Evolutionary conservation across 805 yeast species (phyloP).

Genomic region (Yarrowia sp.): DNA sequence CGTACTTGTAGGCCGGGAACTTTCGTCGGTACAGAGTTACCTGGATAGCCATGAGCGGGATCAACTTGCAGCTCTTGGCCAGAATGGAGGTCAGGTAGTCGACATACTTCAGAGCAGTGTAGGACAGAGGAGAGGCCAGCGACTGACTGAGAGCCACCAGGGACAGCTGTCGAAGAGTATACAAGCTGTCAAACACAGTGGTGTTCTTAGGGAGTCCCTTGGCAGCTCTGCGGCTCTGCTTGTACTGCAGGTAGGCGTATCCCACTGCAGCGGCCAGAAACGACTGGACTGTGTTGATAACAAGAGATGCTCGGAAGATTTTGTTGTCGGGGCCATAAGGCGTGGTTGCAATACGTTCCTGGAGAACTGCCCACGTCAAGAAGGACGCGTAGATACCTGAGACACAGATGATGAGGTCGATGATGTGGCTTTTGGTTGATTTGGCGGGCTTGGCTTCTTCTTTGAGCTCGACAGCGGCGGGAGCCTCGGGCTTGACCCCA

Average conservation of each 20-base stretch:
- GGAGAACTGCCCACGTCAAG: slow-evolving; percentile 87
- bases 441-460: neutral
- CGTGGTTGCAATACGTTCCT: slow-evolving; percentile 79
- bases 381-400: slow-evolving; percentile 82
- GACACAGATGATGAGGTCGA: slow-evolving; percentile 39
- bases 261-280: slow-evolving; percentile 71
- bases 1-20: slow-evolving; percentile 73
- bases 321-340: slow-evolving; percentile 59
- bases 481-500: neutral
- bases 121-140: slow-evolving; percentile 78
- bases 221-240: slow-evolving; percentile 30
- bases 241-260: slow-evolving; percentile 48
- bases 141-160: slow-evolving; percentile 57
- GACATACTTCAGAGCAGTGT: slow-evolving; percentile 73
- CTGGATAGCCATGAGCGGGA: slow-evolving; percentile 92
- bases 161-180: neutral
- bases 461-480: neutral
- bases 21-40: slow-evolving; percentile 61
- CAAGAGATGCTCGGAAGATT: slow-evolving; percentile 70
- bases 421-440: slow-evolving; percentile 8
- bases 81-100: slow-evolving; percentile 81
- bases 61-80: slow-evolving; percentile 89
- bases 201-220: slow-evolving; percentile 29
- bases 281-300: slow-evolving; percentile 76
- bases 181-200: neutral